Conservation (phyloP, 176 grass and related monocot species). For the Neostapfia colusana region DNA sequence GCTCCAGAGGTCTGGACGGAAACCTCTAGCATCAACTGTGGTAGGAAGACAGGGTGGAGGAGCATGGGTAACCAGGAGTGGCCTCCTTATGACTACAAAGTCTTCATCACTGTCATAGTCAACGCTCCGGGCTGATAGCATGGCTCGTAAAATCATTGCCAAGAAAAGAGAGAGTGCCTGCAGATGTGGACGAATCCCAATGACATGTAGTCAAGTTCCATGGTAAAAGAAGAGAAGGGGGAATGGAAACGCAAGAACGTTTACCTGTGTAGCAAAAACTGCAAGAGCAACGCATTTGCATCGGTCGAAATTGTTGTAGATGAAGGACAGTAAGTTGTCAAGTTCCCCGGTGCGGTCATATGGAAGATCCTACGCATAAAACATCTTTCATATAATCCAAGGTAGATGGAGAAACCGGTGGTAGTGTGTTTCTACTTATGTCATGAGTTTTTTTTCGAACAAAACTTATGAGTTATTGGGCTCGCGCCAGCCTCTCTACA, state of each 20-base stretch:
- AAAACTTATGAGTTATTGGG: too few species aligned
- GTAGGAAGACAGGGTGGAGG: slow-evolving; percentile 54
- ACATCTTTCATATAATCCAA: not conserved
- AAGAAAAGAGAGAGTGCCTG: slow-evolving; percentile 77
- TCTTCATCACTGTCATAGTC: slow-evolving; percentile 92
- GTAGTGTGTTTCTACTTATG: too few species aligned
- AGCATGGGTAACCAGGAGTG: slow-evolving; percentile 65
- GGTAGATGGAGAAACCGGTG: not conserved
- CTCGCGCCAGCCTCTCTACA: too few species aligned
- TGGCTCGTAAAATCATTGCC: slow-evolving; percentile 65
- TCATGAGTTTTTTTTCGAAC: too few species aligned
- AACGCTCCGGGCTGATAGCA: slow-evolving; percentile 33
- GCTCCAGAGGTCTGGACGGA: slow-evolving; percentile 67
- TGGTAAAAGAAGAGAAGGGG: not conserved
- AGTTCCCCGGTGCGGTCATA: slow-evolving; percentile 76
- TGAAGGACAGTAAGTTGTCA: slow-evolving; percentile 58
- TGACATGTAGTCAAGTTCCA: not conserved
- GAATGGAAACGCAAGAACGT: not conserved
- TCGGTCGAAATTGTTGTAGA: slow-evolving; percentile 65
- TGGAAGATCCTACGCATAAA: slow-evolving; percentile 61
- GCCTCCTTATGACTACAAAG: slow-evolving; percentile 81
- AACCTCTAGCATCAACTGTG: slow-evolving; percentile 41
- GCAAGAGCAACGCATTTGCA: slow-evolving; percentile 59
- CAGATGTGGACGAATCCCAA: slow-evolving; percentile 1
- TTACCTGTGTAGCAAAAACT: slow-evolving; percentile 66